These are phyloP conservation scores for Melampsora americana DNA, from an alignment of 1,284 basidiomycete species.

Conservation along the genomic window DNA sequence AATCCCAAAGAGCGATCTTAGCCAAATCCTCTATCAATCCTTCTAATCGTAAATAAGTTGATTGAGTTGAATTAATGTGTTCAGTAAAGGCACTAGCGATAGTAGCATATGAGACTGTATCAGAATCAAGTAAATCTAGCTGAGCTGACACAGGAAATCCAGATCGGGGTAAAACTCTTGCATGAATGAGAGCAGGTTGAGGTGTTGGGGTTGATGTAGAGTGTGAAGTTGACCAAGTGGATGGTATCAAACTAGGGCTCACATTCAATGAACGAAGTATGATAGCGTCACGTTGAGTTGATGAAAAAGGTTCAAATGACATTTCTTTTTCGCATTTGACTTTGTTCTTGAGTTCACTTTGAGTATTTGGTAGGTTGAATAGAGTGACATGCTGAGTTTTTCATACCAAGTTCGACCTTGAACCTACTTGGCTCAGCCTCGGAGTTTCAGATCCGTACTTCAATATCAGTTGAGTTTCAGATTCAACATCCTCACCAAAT, in stretches of 20 bases:
- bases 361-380: no score
- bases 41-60: not conserved
- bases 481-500: no score
- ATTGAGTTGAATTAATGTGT: not conserved
- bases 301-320: not conserved
- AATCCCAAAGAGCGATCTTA: not conserved
- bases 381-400: no score
- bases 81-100: not conserved
- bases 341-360: no score
- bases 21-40: not conserved
- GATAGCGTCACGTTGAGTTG: constrained; percentile 5
- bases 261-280: not conserved
- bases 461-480: no score
- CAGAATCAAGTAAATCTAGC: constrained; percentile 1
- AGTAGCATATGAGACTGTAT: constrained; percentile 1
- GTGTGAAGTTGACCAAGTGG: not conserved
- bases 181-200: not conserved
- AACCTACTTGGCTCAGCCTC: no score
- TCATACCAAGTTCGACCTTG: no score
- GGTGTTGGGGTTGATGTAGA: not conserved
- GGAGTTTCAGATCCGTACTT: no score
- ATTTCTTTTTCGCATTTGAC: not conserved
- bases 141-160: not conserved
- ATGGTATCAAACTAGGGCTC: not conserved
- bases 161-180: not conserved